phyloP scores from a whole-genome alignment of 352 stramenopile species.

The Phytophthora ramorum region DNA sequence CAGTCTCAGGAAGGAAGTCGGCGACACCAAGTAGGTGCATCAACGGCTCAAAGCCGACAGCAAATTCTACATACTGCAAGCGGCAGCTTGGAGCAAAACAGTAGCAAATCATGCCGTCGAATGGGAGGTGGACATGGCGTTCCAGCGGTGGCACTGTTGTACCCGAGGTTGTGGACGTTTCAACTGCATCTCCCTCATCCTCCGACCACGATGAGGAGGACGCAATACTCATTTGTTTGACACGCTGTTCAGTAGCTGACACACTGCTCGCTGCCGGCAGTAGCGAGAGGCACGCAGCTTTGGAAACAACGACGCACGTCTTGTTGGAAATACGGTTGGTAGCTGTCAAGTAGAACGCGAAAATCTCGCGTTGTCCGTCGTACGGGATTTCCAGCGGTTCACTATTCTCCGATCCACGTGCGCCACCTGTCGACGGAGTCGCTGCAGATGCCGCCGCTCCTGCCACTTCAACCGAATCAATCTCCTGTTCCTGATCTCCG shows the following conservation, averaged over 20 bases:
- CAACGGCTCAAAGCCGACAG: conserved; percentile 87
- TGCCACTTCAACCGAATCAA: conserved; percentile 19
- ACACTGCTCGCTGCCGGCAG: conserved; percentile 9
- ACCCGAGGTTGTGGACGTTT: conserved; percentile 1
- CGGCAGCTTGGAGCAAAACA: conserved; percentile 60
- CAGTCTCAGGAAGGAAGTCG: conserved; percentile 52
- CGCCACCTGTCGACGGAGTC: conserved; percentile 22
- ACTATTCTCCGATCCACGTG: conserved; percentile 60
- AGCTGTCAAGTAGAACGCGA: conserved; percentile 73
- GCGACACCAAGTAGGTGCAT: conserved; percentile 75
- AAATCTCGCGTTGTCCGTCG: conserved; percentile 55
- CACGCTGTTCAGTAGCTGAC: conserved; percentile 15
- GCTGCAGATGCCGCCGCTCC: conserved; percentile 13
- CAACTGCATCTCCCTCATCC: conserved; percentile 28
- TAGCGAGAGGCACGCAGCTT: conserved; percentile 62
- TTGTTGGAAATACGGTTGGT: conserved; percentile 80
- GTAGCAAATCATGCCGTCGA: conserved; percentile 88
- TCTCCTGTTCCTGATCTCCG: conserved; percentile 21
- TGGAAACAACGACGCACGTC: conserved; percentile 60
- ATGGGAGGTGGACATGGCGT: conserved; percentile 76
- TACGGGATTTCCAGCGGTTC: conserved; percentile 71
- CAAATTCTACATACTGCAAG: conserved; percentile 89
- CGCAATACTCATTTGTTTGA: conserved; percentile 27
- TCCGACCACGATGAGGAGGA: conserved; percentile 21
- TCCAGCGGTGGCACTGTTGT: conserved; percentile 35